Conservation (phyloP, 768 basidiomycete species). For the Hirschioporus abietinus region DNA sequence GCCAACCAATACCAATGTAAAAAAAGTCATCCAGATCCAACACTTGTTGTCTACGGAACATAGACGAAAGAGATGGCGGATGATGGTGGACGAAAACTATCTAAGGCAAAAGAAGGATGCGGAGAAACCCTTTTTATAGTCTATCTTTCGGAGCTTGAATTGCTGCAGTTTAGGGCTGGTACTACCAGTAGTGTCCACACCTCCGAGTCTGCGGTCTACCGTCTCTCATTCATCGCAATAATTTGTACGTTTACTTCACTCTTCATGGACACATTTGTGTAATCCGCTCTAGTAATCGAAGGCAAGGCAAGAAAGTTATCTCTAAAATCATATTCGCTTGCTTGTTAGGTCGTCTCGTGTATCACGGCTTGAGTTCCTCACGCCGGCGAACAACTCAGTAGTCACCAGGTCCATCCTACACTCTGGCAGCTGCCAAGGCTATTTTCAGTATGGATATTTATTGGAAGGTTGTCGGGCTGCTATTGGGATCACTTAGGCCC, state of each 20-base stretch:
- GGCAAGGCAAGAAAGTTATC: neutral
- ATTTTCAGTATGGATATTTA: constrained; percentile 9
- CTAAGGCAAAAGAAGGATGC: constrained; percentile 17
- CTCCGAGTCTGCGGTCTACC: too few species aligned
- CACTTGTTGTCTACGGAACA: constrained; percentile 54
- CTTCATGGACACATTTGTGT: too few species aligned
- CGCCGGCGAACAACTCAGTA: neutral
- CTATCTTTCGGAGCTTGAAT: constrained; percentile 24
- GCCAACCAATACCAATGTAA: constrained; percentile 36
- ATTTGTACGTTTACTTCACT: too few species aligned
- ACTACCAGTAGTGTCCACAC: too few species aligned
- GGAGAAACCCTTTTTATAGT: constrained; percentile 11
- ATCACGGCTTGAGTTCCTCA: neutral
- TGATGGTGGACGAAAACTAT: constrained; percentile 40
- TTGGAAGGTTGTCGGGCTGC: constrained; percentile 4
- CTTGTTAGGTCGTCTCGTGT: neutral
- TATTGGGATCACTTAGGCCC: neutral
- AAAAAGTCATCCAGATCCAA: constrained; percentile 34
- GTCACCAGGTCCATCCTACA: neutral
- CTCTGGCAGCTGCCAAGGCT: constrained; percentile 2
- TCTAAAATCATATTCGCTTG: neutral
- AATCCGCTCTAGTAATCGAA: too few species aligned
- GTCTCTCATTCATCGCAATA: too few species aligned
- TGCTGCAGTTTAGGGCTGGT: neutral
- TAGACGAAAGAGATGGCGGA: constrained; percentile 44